These are phyloP conservation scores for Dioscorea zingiberensis DNA, from an alignment of 106 monocot species.

Conservation along the genomic window DNA sequence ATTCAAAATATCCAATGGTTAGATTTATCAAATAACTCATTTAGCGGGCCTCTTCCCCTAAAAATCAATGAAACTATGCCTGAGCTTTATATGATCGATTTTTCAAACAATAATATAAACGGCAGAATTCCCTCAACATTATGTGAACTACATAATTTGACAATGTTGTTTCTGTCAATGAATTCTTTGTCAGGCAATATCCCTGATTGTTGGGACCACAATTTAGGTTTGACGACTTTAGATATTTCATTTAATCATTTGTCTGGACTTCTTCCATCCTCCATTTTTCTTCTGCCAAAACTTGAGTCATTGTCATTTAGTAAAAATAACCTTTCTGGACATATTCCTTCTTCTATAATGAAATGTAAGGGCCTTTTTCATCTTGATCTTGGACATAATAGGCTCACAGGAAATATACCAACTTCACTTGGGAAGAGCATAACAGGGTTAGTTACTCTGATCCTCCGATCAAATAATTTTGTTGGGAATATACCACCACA, in stretches of 20 bases:
- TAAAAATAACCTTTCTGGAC: slow-evolving; percentile 7
- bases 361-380: not conserved
- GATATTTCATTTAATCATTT: not conserved
- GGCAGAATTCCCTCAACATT: not conserved
- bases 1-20: not conserved
- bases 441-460: not conserved
- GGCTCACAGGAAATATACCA: slow-evolving; percentile 16
- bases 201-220: not conserved
- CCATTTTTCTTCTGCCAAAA: not conserved
- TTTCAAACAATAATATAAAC: not conserved
- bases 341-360: slow-evolving; percentile 4
- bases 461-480: slow-evolving; percentile 9
- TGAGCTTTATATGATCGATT: not conserved
- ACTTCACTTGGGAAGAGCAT: slow-evolving; percentile 8
- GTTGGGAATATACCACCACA: slow-evolving; percentile 12
- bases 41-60: not conserved
- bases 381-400: slow-evolving; percentile 13
- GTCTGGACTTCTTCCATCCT: not conserved
- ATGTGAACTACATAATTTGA: not conserved
- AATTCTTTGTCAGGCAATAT: not conserved
- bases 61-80: too few species aligned
- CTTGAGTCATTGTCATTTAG: slow-evolving; percentile 4
- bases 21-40: slow-evolving; percentile 5
- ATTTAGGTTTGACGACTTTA: not conserved
- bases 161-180: not conserved